Percentiles rank a stretch among this genome's conserved stretches.
These are phyloP conservation scores for Prunus mira DNA, from an alignment of 306 rosid genomes.

Conservation along the genomic window DNA sequence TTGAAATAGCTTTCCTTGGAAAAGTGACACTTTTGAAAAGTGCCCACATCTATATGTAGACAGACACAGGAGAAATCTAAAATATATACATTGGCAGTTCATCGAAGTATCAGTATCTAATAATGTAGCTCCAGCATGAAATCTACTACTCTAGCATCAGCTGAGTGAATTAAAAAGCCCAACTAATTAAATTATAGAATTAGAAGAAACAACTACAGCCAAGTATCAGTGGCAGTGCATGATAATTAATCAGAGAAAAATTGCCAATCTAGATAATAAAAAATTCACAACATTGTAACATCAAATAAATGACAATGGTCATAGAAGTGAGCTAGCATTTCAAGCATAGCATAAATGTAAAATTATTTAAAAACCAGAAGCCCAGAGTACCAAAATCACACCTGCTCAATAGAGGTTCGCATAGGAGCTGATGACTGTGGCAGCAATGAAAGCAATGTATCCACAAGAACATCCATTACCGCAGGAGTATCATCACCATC, in stretches of 20 bases:
- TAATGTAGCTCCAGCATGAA: not conserved
- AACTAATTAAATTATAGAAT: not conserved
- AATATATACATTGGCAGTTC: not conserved
- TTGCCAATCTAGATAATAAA: not conserved
- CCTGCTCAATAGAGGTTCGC: constrained; percentile 97
- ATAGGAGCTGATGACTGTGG: constrained; percentile 85
- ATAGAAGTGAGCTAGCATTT: not conserved
- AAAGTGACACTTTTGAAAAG: not conserved
- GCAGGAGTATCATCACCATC: constrained; percentile 64
- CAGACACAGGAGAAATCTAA: not conserved
- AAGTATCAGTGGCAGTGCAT: not conserved
- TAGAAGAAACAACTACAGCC: not conserved
- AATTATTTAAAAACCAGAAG: constrained; percentile 11
- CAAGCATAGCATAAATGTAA: not conserved
- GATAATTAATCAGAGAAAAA: not conserved
- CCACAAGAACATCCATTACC: constrained; percentile 88
- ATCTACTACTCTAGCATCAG: not conserved
- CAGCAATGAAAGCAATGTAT: constrained; percentile 85
- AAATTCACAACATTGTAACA: not conserved
- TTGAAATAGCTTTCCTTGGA: not conserved
- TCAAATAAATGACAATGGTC: not conserved
- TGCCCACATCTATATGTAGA: not conserved
- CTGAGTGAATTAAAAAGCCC: not conserved
- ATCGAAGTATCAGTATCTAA: not conserved
- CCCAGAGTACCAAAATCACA: constrained; percentile 20